Conservation (phyloP, 179 eudicot species). For the Spergularia azorica region DNA sequence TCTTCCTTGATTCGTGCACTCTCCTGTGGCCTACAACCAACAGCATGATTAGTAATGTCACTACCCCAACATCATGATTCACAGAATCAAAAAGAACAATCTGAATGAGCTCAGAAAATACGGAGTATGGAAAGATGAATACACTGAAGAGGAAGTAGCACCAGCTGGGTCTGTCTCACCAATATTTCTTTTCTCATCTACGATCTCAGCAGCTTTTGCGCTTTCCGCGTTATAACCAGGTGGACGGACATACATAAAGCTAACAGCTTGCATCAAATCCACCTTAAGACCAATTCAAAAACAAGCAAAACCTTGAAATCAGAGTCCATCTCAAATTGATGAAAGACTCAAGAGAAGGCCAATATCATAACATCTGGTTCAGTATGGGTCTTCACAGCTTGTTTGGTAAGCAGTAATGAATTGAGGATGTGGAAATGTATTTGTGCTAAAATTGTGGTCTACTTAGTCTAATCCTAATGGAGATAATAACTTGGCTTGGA, state of each 20-base stretch:
- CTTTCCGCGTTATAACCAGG: conserved; percentile 98
- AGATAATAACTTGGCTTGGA: too few species aligned
- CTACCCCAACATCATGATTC: background rate
- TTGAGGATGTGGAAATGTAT: too few species aligned
- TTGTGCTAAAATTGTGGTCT: too few species aligned
- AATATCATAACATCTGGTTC: too few species aligned
- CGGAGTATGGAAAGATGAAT: conserved; percentile 18
- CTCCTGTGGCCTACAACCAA: conserved; percentile 49
- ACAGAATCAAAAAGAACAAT: background rate
- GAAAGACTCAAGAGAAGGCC: background rate
- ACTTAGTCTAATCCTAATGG: too few species aligned
- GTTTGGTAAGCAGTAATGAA: too few species aligned
- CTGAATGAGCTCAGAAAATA: background rate
- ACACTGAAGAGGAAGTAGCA: conserved; percentile 58
- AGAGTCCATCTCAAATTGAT: background rate
- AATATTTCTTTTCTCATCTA: conserved; percentile 52
- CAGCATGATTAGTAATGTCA: background rate
- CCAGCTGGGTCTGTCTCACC: conserved; percentile 37
- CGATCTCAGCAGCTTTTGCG: conserved; percentile 95
- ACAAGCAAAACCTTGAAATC: background rate
- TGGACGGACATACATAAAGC: conserved; percentile 96
- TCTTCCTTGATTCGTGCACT: conserved; percentile 43
- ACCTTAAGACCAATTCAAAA: conserved; percentile 41
- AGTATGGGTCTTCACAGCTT: background rate
- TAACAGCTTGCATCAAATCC: conserved; percentile 97